Evolutionary conservation across 305 asterid genomes (phyloP).

Genomic region (Solanum hybrid): DNA sequence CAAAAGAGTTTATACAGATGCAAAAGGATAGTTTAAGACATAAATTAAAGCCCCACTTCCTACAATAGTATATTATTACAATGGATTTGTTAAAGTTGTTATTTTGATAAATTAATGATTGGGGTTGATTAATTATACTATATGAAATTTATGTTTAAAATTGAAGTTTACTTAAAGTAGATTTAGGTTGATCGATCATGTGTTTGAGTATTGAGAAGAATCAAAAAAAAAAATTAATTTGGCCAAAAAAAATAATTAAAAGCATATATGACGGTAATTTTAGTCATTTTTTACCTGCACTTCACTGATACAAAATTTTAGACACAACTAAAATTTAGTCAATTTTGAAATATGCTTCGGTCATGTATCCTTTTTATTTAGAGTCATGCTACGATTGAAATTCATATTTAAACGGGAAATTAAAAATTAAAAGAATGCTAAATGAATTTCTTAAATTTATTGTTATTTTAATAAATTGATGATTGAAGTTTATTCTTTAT

Average conservation of each 20-base stretch:
- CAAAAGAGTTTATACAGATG: background rate
- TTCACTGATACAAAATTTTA: background rate
- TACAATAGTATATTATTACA: background rate
- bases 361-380: background rate
- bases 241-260: background rate
- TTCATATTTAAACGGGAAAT: background rate
- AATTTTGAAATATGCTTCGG: background rate
- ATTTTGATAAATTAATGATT: too few relatives aligned
- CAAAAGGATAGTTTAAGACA: background rate
- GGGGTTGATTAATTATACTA: background rate
- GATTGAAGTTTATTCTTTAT: background rate
- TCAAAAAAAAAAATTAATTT: too few relatives aligned
- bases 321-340: background rate
- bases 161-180: background rate
- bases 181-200: background rate
- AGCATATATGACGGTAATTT: background rate
- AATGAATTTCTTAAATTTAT: background rate
- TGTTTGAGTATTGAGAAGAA: background rate
- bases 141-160: background rate
- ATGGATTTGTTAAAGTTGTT: background rate
- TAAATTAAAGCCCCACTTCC: background rate
- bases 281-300: background rate
- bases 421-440: background rate
- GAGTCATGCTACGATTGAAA: background rate
- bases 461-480: too few relatives aligned